Conservation (phyloP, 441 rosid genomes). For the Euphorbia celastroides region DNA sequence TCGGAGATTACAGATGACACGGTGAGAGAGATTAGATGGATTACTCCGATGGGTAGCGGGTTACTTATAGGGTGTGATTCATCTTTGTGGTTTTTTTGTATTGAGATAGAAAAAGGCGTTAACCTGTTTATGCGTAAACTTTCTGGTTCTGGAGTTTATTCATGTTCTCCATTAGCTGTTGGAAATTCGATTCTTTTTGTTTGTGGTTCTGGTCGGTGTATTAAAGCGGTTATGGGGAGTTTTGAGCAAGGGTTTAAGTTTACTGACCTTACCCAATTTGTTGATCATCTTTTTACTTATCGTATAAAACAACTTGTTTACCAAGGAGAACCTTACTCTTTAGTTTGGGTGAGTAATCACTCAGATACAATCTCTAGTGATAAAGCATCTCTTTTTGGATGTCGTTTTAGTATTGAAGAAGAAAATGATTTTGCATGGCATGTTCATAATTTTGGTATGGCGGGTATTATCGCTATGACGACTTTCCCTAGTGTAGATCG, state of each 20-base stretch:
- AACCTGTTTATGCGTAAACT: background rate
- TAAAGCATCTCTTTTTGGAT: background rate
- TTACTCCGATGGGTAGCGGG: background rate
- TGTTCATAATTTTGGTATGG: background rate
- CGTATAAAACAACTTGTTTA: background rate
- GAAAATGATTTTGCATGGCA: background rate
- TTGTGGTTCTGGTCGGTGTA: background rate
- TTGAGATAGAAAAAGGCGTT: background rate
- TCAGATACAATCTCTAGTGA: background rate
- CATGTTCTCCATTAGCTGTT: background rate
- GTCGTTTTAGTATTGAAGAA: background rate
- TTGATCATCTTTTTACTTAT: background rate
- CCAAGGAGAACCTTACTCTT: background rate
- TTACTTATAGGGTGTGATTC: slow-evolving; percentile 2
- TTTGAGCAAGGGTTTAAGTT: background rate
- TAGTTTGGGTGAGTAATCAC: background rate
- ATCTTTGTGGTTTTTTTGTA: background rate
- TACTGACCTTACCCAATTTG: background rate
- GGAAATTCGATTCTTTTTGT: background rate
- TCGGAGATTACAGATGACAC: background rate
- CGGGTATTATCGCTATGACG: background rate
- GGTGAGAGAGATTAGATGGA: background rate
- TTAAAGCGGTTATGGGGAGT: background rate
- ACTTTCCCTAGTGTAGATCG: background rate
- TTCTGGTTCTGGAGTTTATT: background rate